Evolutionary conservation across 257 asterid species (phyloP).

Genomic region (Sherardia arvensis): DNA sequence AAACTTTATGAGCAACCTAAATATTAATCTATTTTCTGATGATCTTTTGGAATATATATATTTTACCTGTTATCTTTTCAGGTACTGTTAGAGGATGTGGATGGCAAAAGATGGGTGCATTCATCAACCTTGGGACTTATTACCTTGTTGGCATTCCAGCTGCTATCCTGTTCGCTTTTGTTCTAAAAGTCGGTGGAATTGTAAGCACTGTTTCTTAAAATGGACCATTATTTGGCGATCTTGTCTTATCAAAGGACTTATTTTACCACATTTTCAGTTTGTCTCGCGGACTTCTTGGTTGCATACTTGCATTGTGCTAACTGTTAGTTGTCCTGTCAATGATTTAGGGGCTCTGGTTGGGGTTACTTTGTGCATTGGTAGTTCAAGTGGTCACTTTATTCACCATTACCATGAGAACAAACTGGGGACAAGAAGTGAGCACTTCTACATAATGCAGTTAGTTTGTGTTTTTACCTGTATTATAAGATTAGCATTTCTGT

Average conservation of each 20-base stretch:
- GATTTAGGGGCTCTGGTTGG: slow-evolving; percentile 70
- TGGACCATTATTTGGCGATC: too few relatives aligned
- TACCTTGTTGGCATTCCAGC: slow-evolving; percentile 69
- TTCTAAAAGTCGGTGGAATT: slow-evolving; percentile 56
- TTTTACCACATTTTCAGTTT: background rate
- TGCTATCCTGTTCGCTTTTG: slow-evolving; percentile 55
- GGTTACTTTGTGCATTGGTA: slow-evolving; percentile 49
- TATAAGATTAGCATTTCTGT: too few relatives aligned
- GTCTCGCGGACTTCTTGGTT: too few relatives aligned
- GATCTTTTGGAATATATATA: too few relatives aligned
- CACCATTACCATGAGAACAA: slow-evolving; percentile 28
- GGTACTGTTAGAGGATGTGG: slow-evolving; percentile 80
- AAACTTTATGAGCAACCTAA: too few relatives aligned
- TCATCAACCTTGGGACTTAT: slow-evolving; percentile 71
- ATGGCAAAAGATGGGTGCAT: slow-evolving; percentile 70
- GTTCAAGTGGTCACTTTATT: slow-evolving; percentile 53
- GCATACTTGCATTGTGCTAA: background rate
- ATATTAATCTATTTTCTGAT: too few relatives aligned
- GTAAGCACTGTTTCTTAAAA: slow-evolving; percentile 28
- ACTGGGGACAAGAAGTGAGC: slow-evolving; percentile 65
- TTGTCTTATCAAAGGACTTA: background rate
- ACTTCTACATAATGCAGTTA: background rate
- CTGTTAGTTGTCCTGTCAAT: background rate
- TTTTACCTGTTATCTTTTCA: slow-evolving; percentile 14
- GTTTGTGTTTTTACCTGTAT: too few relatives aligned